These are phyloP conservation scores for Naganishia randhawae DNA, from an alignment of 768 basidiomycete genomes.

Conservation along the genomic window DNA sequence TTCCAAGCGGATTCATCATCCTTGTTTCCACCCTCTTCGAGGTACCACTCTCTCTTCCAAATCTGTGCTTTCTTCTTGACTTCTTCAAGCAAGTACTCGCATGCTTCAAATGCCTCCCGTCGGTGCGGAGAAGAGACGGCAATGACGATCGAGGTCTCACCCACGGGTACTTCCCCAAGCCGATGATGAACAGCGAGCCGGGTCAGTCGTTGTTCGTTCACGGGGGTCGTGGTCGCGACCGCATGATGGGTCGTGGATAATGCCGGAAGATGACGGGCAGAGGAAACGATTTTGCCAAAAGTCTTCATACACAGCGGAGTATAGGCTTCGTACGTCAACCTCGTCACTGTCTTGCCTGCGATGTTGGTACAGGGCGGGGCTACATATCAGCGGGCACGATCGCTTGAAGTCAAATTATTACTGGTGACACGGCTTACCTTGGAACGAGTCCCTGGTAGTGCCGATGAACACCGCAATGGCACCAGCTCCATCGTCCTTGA, in stretches of 20 bases:
- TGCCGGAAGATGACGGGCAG: constrained; percentile 47
- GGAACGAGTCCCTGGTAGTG: constrained; percentile 78
- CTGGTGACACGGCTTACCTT: constrained; percentile 62
- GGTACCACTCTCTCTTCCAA: constrained; percentile 88
- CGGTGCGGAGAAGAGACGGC: constrained; percentile 80
- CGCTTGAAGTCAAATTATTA: too few species aligned
- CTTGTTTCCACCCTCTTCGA: constrained; percentile 54
- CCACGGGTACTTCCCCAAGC: constrained; percentile 70
- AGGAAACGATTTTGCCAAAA: constrained; percentile 61
- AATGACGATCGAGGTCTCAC: constrained; percentile 77
- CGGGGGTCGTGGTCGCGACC: constrained; percentile 29
- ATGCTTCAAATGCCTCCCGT: constrained; percentile 71
- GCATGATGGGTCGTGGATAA: constrained; percentile 33
- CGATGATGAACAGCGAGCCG: constrained; percentile 69
- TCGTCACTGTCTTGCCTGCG: constrained; percentile 66
- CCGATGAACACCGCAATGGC: constrained; percentile 75
- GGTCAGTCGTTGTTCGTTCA: constrained; percentile 51
- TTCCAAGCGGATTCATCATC: constrained; percentile 66
- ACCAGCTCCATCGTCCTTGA: constrained; percentile 64
- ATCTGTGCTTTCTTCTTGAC: constrained; percentile 79
- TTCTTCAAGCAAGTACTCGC: constrained; percentile 78
- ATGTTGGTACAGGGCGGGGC: neutral
- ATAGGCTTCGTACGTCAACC: constrained; percentile 78
- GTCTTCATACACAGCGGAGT: constrained; percentile 75
- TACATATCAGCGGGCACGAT: too few species aligned